Percentiles rank a stretch among this genome's conserved stretches.
These are phyloP conservation scores for Blastocystis sp. DNA, from an alignment of 352 stramenopile genomes.

Conservation along the genomic window DNA sequence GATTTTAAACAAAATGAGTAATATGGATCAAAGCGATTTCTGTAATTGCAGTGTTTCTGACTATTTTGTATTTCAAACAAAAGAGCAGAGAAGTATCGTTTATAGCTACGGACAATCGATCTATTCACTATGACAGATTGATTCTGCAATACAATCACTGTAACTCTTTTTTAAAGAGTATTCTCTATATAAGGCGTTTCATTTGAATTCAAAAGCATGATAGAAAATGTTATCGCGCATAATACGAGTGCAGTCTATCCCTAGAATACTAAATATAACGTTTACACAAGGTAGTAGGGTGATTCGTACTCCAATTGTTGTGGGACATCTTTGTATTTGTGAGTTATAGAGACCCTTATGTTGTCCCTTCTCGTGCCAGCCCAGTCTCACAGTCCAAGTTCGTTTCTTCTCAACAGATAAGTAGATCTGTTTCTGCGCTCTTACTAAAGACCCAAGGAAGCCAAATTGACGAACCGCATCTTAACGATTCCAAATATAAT, in stretches of 20 bases:
- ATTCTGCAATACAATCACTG: too few species aligned
- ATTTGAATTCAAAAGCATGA: not conserved
- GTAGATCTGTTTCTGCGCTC: not conserved
- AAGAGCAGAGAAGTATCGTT: too few species aligned
- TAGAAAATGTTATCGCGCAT: not conserved
- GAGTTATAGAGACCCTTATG: not conserved
- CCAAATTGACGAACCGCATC: not conserved
- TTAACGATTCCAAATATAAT: conserved; percentile 54
- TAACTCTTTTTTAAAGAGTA: too few species aligned
- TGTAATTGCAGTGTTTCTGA: not conserved
- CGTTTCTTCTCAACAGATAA: conserved; percentile 6
- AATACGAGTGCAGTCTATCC: not conserved
- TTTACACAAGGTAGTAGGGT: not conserved
- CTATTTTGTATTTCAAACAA: not conserved
- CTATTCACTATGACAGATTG: too few species aligned
- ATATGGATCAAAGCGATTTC: not conserved
- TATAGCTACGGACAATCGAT: too few species aligned
- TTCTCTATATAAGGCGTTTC: not conserved
- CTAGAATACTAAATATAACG: not conserved
- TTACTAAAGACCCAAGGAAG: conserved; percentile 19
- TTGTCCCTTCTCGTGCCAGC: not conserved
- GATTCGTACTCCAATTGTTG: not conserved
- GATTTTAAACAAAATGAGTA: not conserved
- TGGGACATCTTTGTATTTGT: not conserved
- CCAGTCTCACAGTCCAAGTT: not conserved